phyloP scores from a whole-genome alignment of 306 rosid species.

The Cucurbita moschata region DNA sequence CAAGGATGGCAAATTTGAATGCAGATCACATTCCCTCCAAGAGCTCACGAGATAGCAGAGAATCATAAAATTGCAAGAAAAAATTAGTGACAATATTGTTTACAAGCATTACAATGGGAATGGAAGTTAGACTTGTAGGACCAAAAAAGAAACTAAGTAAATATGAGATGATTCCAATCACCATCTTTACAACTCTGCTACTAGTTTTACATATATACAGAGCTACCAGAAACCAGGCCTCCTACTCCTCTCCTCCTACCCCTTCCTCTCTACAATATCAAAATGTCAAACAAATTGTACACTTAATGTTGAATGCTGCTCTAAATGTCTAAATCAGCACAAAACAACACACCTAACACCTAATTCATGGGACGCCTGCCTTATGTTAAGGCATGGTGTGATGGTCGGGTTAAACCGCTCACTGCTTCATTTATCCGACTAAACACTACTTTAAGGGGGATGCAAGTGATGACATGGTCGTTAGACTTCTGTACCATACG shows the following conservation, averaged over 20 bases:
- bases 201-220: slow-evolving; percentile 12
- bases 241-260: slow-evolving; percentile 4
- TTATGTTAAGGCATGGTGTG: slow-evolving; percentile 33
- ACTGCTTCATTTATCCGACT: slow-evolving; percentile 93
- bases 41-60: no score
- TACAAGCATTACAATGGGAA: slow-evolving; percentile 8
- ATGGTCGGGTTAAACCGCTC: slow-evolving; percentile 51
- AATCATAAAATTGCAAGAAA: background rate
- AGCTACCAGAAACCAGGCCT: background rate
- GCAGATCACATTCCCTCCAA: no score
- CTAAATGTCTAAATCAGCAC: background rate
- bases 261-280: slow-evolving; percentile 9
- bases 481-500: slow-evolving; percentile 37
- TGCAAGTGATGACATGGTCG: slow-evolving; percentile 65
- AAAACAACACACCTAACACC: no score
- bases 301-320: background rate
- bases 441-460: slow-evolving; percentile 75
- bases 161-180: slow-evolving; percentile 33
- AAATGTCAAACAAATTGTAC: slow-evolving; percentile 7
- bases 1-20: background rate
- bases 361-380: slow-evolving; percentile 17
- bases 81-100: slow-evolving; percentile 7
- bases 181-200: slow-evolving; percentile 52
- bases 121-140: background rate
- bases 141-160: slow-evolving; percentile 7